phyloP scores from a whole-genome alignment of 805 yeast species.

The Lipomyces kockii region DNA sequence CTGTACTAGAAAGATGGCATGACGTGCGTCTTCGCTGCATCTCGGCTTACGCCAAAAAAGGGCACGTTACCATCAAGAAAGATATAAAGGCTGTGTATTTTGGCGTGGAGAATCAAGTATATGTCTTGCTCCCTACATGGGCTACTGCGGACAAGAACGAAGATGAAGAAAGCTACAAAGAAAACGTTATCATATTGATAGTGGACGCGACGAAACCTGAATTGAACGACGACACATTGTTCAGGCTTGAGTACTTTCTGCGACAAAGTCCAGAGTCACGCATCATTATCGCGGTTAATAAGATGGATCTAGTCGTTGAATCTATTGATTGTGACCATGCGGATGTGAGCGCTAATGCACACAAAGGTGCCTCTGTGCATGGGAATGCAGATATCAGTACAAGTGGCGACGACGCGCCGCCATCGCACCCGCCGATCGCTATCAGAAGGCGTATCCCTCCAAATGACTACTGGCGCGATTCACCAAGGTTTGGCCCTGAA shows the following conservation, averaged over 20 bases:
- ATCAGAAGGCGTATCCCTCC: not conserved
- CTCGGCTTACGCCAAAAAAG: not conserved
- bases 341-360: not conserved
- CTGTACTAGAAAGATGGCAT: constrained; percentile 3
- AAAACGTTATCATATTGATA: constrained; percentile 4
- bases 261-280: constrained; percentile 9
- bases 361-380: not conserved
- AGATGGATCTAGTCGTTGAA: not conserved
- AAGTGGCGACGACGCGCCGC: not conserved
- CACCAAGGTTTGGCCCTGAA: not conserved
- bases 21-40: not conserved
- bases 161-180: not conserved
- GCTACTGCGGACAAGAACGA: not conserved
- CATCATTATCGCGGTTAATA: constrained; percentile 15
- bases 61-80: not conserved
- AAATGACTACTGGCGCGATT: not conserved
- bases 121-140: not conserved
- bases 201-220: constrained; percentile 5
- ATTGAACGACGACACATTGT: not conserved
- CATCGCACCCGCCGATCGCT: not conserved
- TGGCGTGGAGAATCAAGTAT: not conserved
- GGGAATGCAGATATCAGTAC: not conserved
- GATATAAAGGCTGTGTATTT: not conserved
- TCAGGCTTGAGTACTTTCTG: constrained; percentile 4
- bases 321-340: not conserved